Evolutionary conservation across 2,329 filamentous ascomycete genomes (phyloP), one percentile per base, ranked within the genome.

Genomic region (Dothideomycetes sp.): DNA sequence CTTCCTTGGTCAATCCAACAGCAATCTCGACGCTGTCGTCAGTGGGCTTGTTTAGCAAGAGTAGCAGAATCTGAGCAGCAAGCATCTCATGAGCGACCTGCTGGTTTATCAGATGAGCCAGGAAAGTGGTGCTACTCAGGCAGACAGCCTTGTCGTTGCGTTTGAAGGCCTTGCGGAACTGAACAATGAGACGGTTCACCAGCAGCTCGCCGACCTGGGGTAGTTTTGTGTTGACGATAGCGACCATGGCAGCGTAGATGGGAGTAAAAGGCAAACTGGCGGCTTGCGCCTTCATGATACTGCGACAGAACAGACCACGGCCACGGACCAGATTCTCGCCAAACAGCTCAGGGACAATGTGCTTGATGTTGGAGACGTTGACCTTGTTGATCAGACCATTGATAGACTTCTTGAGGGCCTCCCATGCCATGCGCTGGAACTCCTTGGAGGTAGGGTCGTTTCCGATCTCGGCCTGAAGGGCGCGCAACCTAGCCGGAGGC

Each of bases 371-470:
- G 23, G 84, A 85, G 42, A 89, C 84, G 64, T 96, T 96, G 70
- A 95, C 84, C 70, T 98, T 98, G 74, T 98, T 98, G 73, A 98
- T 94, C 50, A 98, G 68, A 53, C 91, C 91, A 59, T 98, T 96
- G 65, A 98, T 94, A 34, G 84, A 91, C 70, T 98, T 98, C 69
- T 98, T 98, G 56, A 98, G 69, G 10, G 89, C 89, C 64, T 98
- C 91, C 91, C 91, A 98, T 7, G 88, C 87, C 85, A 98, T 94
- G 54, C 91, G 84, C 73, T 96, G 91, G 59, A 94, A 96, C 65
- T 96, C 91, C 64, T 94, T 93, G 63, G 82, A 93, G 41, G 76
- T 80, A 70, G 94, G 94, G 67, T 98, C 91, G 47, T 87, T 95
- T 13, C 46, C 46, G 62, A 98, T 94, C 64, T 94, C 87, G 39